phyloP scores from a whole-genome alignment of 495 filamentous ascomycete genomes.

The Aeminium ludgeri region DNA sequence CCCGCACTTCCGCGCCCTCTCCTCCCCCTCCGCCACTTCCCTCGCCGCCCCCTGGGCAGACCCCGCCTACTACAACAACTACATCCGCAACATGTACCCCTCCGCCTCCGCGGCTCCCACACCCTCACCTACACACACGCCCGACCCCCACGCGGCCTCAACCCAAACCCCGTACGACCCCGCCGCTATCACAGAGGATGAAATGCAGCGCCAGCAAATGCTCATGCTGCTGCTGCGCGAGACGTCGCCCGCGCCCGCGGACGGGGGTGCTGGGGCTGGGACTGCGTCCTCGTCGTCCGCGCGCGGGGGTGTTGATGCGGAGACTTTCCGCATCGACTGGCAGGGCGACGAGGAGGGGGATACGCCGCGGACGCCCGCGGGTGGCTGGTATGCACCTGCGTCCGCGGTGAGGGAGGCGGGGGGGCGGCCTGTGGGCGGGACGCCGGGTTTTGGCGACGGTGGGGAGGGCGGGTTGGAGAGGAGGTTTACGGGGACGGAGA shows the following conservation, averaged over 20 bases:
- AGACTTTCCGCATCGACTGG: conserved; percentile 17
- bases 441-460: conserved; percentile 4
- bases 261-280: too few species aligned
- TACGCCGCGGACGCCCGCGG: not conserved
- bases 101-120: too few species aligned
- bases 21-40: too few species aligned
- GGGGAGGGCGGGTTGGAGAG: too few species aligned
- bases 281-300: too few species aligned
- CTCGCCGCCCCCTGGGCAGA: conserved; percentile 5
- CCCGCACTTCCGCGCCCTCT: not conserved
- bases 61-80: conserved; percentile 18
- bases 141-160: too few species aligned
- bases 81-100: conserved; percentile 20
- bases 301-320: too few species aligned
- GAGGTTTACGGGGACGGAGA: conserved; percentile 8
- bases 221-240: conserved; percentile 20
- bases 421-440: not conserved
- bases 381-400: conserved; percentile 6
- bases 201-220: conserved; percentile 26
- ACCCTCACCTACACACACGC: too few species aligned
- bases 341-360: conserved; percentile 9
- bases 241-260: too few species aligned
- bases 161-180: too few species aligned
- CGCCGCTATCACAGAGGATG: conserved; percentile 21
- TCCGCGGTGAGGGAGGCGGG: not conserved